Percentiles rank a stretch among this genome's conserved stretches.
These are phyloP conservation scores for Fusarium floridanum DNA, from an alignment of 2,329 filamentous ascomycete species.

Conservation along the genomic window DNA sequence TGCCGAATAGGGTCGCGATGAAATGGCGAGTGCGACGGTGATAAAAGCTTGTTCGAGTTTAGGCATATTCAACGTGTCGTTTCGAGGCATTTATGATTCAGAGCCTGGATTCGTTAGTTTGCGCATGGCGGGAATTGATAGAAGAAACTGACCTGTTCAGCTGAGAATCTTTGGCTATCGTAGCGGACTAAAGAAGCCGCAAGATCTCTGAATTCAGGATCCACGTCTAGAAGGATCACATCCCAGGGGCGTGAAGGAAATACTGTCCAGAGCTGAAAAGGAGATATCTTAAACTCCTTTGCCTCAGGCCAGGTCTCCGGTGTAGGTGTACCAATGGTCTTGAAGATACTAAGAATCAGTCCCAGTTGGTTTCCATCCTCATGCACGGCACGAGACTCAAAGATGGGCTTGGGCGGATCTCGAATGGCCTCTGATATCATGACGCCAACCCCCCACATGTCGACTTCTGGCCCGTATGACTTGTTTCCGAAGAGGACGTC, in stretches of 20 bases:
- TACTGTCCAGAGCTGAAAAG: conserved; percentile 89
- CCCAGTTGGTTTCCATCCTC: conserved; percentile 93
- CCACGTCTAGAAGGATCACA: conserved; percentile 73
- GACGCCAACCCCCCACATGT: conserved; percentile 91
- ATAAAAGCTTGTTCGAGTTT: background rate
- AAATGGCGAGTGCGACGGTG: background rate
- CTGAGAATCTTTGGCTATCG: conserved; percentile 77
- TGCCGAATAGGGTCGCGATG: background rate
- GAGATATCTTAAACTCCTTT: conserved; percentile 73
- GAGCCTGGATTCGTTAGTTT: conserved; percentile 37
- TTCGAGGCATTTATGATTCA: conserved; percentile 37
- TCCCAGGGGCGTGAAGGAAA: conserved; percentile 79
- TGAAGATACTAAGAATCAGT: conserved; percentile 92
- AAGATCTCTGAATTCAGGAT: conserved; percentile 71
- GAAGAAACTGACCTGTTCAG: conserved; percentile 57
- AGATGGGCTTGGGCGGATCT: conserved; percentile 72
- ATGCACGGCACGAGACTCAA: conserved; percentile 78
- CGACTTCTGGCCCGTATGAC: conserved; percentile 77
- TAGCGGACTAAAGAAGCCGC: conserved; percentile 78
- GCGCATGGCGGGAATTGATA: no score
- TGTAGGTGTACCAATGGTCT: conserved; percentile 88
- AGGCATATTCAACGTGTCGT: background rate
- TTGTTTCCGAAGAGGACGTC: conserved; percentile 90
- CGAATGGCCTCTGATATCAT: conserved; percentile 82
- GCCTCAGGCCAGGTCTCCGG: conserved; percentile 87